Evolutionary conservation across 176 grass and related monocot species (phyloP), one percentile per base, ranked within the genome.

Genomic region (Rhynchospora tenuis): DNA sequence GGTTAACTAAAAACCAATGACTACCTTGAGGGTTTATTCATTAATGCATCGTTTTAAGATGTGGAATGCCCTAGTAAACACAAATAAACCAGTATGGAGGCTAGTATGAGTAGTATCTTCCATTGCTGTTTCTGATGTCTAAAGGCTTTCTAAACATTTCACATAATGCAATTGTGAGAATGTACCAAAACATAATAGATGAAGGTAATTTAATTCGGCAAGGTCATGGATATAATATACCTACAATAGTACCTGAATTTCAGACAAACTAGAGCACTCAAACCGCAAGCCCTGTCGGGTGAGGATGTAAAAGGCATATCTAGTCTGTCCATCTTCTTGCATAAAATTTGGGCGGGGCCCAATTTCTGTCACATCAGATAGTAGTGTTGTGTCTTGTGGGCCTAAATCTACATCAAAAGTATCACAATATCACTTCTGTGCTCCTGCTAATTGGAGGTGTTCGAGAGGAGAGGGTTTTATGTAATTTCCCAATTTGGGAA

Each of bases 251-350:
- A 94, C 95, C 95, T 98, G 90, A 87, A 91, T 79, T 83, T 90
- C 59, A 5, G 89, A 98, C 47, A 71, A 72, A 82, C 92, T 93
- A 38, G 89, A 98, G 69, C 95, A 95, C 83, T 95, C 95, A 67
- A 98, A 93, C 28, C 84, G 87, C 64, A 95, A 87, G 11, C 96
- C 96, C 23, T 93, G 93, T 75, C 48, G 66, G 51, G 88, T 98
- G 64, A 93, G 84, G 8, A 98, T 68, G 64, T 83, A 91, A 79
- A 98, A 95, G 10, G 89, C 91, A 26, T 95, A 91, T 93, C 89
- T 89, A 12, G 69, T 93, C 42, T 98, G 85, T 23, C 85, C 73
- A 24, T 95, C 92, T 78, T 90, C 92, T 8, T 87, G 87, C 68
- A 85, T 85, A 70, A 98, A 91, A 45, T 77, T 93, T 22, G 89